Evolutionary conservation across 176 grass and related monocot species (phyloP).

Genomic region (Puccinellia tenuiflora): DNA sequence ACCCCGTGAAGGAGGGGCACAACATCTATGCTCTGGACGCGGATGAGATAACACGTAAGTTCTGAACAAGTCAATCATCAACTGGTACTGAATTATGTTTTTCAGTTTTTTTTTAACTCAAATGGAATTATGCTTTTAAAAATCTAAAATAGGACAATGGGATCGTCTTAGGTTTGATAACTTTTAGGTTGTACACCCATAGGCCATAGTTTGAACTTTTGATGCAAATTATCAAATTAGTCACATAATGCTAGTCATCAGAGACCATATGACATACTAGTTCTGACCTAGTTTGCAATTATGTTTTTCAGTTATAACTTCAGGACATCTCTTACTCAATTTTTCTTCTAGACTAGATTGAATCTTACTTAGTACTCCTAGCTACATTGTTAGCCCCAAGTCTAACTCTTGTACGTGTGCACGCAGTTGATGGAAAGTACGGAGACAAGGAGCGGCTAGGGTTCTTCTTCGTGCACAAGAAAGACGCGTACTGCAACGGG

Average conservation of each 20-base stretch:
- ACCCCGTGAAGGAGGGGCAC: neutral
- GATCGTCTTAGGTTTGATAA: too few species aligned
- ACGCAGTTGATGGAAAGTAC: neutral
- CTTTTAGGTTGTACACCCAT: neutral
- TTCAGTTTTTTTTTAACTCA: neutral
- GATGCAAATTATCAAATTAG: too few species aligned
- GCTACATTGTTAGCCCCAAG: too few species aligned
- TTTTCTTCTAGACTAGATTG: too few species aligned
- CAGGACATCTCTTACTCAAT: neutral
- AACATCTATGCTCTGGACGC: neutral
- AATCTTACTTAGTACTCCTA: neutral
- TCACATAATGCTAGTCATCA: too few species aligned
- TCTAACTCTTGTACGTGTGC: neutral
- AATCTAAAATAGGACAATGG: too few species aligned
- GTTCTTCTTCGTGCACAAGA: slow-evolving; percentile 6
- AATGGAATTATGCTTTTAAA: too few species aligned
- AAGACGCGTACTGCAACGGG: neutral
- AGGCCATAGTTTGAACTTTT: neutral
- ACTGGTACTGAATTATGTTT: neutral
- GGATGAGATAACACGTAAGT: neutral
- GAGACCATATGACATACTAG: too few species aligned
- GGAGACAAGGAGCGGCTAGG: slow-evolving; percentile 1
- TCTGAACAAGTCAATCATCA: neutral
- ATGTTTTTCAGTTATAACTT: too few species aligned
- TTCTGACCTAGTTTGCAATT: too few species aligned